A percentile compares a stretch with the other conserved stretches of the same genome.
Evolutionary conservation across 2,329 filamentous ascomycete genomes (phyloP).

Genomic region (Botryotinia convoluta): DNA sequence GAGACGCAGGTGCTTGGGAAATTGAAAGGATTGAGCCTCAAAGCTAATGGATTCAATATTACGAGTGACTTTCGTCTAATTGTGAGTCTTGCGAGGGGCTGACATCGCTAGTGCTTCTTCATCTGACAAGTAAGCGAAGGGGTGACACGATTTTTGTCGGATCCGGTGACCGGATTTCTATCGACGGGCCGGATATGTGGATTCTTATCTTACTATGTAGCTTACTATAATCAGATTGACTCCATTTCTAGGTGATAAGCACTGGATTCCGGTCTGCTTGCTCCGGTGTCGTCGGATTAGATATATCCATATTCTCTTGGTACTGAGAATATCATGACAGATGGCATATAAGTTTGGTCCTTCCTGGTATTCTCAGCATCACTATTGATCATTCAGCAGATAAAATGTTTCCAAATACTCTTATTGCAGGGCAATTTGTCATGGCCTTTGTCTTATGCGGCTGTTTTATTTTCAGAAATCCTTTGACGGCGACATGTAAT

Average conservation of each 20-base stretch:
- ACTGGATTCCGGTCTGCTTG: neutral
- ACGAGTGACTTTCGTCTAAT: neutral
- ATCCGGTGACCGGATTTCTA: conserved; percentile 1
- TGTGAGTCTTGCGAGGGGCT: neutral
- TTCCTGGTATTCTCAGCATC: neutral
- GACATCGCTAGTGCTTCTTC: neutral
- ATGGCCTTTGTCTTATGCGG: conserved; percentile 2
- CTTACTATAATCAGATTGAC: neutral
- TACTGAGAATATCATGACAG: neutral
- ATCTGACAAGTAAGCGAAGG: conserved; percentile 17
- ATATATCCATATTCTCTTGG: neutral
- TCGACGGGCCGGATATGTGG: neutral
- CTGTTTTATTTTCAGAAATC: conserved; percentile 4
- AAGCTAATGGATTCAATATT: neutral
- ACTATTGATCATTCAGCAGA: conserved; percentile 1
- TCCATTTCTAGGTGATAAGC: neutral
- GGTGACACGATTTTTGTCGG: neutral
- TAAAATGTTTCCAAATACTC: conserved; percentile 13
- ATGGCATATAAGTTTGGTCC: conserved; percentile 9
- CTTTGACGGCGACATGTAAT: conserved; percentile 4
- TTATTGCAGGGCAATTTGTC: neutral
- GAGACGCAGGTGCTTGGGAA: neutral
- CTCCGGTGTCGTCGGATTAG: conserved; percentile 7
- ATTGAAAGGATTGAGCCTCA: neutral
- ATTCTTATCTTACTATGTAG: neutral